Evolutionary conservation across 192 early-diverging fungal species (phyloP).

Genomic region (Podila minutissima): DNA sequence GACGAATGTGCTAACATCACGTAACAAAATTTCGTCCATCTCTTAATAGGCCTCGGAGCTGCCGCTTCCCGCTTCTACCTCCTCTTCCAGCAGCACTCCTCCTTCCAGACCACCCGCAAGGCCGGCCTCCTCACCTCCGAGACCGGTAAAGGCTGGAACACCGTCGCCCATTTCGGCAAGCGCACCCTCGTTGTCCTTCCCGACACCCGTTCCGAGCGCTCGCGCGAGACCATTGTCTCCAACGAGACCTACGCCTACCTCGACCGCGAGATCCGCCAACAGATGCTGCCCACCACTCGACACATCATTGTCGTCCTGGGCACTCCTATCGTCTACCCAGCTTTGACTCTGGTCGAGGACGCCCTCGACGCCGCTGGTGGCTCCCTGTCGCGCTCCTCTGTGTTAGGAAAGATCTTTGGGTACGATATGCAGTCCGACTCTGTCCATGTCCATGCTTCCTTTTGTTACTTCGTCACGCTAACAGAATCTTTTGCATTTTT

Average conservation of each 20-base stretch:
- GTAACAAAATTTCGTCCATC: too few relatives aligned
- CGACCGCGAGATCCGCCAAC: conserved; percentile 62
- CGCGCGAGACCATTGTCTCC: conserved; percentile 66
- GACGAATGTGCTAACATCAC: too few relatives aligned
- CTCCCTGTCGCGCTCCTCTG: conserved; percentile 56
- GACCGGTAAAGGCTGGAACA: conserved; percentile 60
- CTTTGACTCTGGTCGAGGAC: conserved; percentile 73
- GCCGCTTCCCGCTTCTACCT: conserved; percentile 81
- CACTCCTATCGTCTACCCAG: conserved; percentile 83
- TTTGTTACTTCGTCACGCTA: too few relatives aligned
- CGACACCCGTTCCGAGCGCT: conserved; percentile 81
- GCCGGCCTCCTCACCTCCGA: conserved; percentile 64
- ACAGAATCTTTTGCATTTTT: too few relatives aligned
- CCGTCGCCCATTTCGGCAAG: conserved; percentile 76
- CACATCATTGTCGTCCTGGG: conserved; percentile 79
- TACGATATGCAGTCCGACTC: too few relatives aligned
- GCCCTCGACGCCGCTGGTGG: conserved; percentile 61
- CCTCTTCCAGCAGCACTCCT: conserved; percentile 87
- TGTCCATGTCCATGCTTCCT: too few relatives aligned
- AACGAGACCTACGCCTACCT: conserved; percentile 68
- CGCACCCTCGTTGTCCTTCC: conserved; percentile 69
- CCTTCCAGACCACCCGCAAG: conserved; percentile 58
- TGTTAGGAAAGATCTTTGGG: conserved; percentile 58
- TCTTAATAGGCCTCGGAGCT: conserved; percentile 58
- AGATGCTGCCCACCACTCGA: conserved; percentile 60